phyloP scores from a whole-genome alignment of 2,329 filamentous ascomycete species.

The Calonectria hawksworthii region DNA sequence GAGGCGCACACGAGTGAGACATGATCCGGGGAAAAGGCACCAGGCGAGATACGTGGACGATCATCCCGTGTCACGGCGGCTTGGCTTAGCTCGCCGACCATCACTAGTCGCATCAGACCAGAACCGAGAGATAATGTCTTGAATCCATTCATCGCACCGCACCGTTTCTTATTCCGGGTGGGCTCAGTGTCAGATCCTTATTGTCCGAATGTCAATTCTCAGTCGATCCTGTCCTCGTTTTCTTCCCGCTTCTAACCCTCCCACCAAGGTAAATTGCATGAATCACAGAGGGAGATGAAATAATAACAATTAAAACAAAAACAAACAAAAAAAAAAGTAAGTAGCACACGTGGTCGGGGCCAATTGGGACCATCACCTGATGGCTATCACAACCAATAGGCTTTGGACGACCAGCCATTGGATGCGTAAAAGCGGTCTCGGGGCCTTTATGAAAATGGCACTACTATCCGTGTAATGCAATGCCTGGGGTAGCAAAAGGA shows the following conservation, averaged over 20 bases:
- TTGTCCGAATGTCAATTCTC: neutral
- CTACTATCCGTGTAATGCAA: neutral
- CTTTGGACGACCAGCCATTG: neutral
- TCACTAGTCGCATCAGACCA: neutral
- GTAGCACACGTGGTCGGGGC: slow-evolving; percentile 15
- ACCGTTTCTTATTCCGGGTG: neutral
- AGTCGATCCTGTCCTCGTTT: neutral
- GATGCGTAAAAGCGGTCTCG: neutral
- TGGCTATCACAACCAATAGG: slow-evolving; percentile 10
- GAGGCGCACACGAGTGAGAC: neutral
- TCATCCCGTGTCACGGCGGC: neutral
- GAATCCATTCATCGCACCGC: neutral
- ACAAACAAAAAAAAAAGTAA: neutral
- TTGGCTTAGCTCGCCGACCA: neutral
- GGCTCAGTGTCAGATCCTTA: neutral
- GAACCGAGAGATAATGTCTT: neutral
- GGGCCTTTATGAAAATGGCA: neutral
- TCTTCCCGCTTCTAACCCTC: neutral
- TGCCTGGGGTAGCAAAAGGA: too few species aligned
- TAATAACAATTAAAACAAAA: neutral
- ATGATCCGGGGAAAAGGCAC: slow-evolving; percentile 11
- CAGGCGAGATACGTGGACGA: neutral
- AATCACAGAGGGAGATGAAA: neutral
- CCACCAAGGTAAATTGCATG: neutral
- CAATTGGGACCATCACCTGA: slow-evolving; percentile 15